A percentile compares a stretch with the other conserved stretches of the same genome.
phyloP scores from a whole-genome alignment of 768 basidiomycete species.

The Xanthoconium purpureum region DNA sequence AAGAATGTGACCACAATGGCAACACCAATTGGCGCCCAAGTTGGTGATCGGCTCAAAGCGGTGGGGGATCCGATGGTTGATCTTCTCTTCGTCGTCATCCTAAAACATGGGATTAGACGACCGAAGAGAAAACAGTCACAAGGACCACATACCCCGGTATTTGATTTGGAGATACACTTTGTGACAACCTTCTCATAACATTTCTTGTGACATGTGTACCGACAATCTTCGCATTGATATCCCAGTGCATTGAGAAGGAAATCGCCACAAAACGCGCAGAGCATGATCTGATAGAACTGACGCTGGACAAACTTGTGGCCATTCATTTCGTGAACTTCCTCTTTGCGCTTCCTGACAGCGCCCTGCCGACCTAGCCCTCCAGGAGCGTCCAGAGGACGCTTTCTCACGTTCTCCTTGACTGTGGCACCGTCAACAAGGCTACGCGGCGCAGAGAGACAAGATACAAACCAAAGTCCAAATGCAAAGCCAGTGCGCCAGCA shows the following conservation, averaged over 20 bases:
- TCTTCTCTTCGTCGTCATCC: conserved; percentile 97
- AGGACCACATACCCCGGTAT: conserved; percentile 70
- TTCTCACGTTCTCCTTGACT: conserved; percentile 98
- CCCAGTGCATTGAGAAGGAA: conserved; percentile 96
- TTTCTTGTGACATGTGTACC: conserved; percentile 98
- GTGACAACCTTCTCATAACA: conserved; percentile 99
- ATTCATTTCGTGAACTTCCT: conserved; percentile 98
- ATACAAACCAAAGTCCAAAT: conserved; percentile 86
- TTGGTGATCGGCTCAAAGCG: conserved; percentile 97
- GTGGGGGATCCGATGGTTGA: conserved; percentile 98
- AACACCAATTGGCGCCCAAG: conserved; percentile 98
- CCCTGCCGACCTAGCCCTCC: conserved; percentile 96
- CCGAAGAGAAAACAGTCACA: background rate
- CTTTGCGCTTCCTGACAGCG: conserved; percentile 96
- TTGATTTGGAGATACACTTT: conserved; percentile 98
- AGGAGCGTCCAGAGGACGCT: conserved; percentile 88
- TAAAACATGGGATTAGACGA: conserved; percentile 28
- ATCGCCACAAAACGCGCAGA: conserved; percentile 97
- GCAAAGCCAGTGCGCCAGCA: conserved; percentile 86
- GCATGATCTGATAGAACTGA: conserved; percentile 98
- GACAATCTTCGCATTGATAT: conserved; percentile 99
- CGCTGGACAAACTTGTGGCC: conserved; percentile 97
- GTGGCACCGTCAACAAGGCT: conserved; percentile 6
- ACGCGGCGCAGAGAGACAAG: background rate
- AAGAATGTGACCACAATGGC: conserved; percentile 98